Evolutionary conservation across 176 grass and related monocot species (phyloP).

Genomic region (Poa annua): DNA sequence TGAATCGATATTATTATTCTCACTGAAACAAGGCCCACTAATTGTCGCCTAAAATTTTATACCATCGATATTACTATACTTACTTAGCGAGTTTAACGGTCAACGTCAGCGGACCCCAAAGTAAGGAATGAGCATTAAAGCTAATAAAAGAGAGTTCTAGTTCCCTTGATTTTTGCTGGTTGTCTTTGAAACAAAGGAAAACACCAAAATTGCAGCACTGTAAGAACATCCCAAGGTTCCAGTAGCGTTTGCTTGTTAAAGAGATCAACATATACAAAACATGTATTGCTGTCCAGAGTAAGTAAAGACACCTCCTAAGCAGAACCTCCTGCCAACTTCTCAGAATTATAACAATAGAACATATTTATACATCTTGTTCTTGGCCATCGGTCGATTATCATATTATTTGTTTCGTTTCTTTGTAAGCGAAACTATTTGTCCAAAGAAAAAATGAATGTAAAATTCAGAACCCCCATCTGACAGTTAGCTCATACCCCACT

Average conservation of each 20-base stretch:
- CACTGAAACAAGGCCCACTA: background rate
- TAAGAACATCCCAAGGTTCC: background rate
- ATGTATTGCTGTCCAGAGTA: background rate
- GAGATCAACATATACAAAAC: background rate
- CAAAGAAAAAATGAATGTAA: background rate
- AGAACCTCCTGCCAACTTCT: background rate
- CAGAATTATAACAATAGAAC: background rate
- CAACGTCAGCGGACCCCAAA: slow-evolving; percentile 9
- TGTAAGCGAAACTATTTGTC: background rate
- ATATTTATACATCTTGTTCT: background rate
- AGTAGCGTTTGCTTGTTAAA: background rate
- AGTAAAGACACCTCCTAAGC: background rate
- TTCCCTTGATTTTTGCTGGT: background rate
- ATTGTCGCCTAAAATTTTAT: background rate
- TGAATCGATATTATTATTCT: background rate
- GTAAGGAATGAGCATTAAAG: background rate
- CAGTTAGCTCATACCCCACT: background rate
- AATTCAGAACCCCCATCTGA: background rate
- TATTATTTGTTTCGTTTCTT: background rate
- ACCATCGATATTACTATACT: background rate
- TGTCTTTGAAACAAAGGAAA: background rate
- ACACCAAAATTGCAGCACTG: slow-evolving; percentile 9
- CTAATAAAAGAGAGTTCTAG: background rate
- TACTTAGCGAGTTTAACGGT: background rate
- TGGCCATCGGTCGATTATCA: background rate